Evolutionary conservation across 306 rosid species (phyloP).

Genomic region (Glycine tomentella): DNA sequence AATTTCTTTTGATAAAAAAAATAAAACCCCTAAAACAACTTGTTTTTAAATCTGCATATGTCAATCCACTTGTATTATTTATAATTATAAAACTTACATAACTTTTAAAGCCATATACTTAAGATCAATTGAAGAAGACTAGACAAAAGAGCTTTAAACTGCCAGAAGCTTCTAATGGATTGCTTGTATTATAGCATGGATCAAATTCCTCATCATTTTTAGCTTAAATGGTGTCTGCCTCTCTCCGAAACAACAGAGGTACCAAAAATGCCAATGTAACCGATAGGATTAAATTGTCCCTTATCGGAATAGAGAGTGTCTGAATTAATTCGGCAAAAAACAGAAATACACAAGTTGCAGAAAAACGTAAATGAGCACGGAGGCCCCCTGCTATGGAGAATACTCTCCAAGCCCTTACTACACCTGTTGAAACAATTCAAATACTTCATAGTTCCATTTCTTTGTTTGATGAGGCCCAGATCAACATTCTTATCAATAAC

Average conservation of each 20-base stretch:
- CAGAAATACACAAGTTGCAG: too few species aligned
- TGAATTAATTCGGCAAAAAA: too few species aligned
- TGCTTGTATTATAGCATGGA: not conserved
- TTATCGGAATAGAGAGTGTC: too few species aligned
- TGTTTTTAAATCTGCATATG: not conserved
- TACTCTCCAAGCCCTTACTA: too few species aligned
- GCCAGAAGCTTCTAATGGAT: slow-evolving; percentile 17
- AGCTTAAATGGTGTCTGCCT: not conserved
- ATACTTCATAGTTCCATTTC: too few species aligned
- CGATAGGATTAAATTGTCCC: too few species aligned
- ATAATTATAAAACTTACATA: not conserved
- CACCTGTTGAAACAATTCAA: too few species aligned
- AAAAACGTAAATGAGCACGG: too few species aligned
- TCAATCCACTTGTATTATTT: not conserved
- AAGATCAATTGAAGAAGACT: slow-evolving; percentile 11
- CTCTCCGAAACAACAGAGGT: slow-evolving; percentile 25
- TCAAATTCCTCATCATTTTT: slow-evolving; percentile 14
- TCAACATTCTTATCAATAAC: not conserved
- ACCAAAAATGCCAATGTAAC: not conserved
- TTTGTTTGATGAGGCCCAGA: too few species aligned
- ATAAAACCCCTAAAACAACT: not conserved
- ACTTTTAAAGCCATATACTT: not conserved
- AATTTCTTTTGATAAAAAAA: slow-evolving; percentile 4
- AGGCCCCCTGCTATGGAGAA: too few species aligned
- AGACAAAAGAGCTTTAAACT: not conserved